Conservation (phyloP, 2,329 filamentous ascomycete genomes). For the Ophiostoma tasmaniense region DNA sequence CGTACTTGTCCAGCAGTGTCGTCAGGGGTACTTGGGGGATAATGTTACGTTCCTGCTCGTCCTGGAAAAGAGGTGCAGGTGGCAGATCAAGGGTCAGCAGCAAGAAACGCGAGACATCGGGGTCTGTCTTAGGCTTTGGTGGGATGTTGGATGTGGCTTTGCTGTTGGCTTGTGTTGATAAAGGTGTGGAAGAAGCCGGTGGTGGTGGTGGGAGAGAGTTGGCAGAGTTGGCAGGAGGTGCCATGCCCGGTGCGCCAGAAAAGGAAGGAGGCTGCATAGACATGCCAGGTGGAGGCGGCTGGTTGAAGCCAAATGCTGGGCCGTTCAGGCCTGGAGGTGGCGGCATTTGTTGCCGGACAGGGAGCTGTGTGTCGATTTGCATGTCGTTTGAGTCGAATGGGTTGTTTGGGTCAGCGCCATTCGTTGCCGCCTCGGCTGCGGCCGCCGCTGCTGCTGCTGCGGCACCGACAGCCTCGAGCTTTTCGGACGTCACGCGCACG, state of each 20-base stretch:
- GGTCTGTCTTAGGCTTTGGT: conserved; percentile 56
- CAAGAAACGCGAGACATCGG: conserved; percentile 68
- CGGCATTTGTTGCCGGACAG: conserved; percentile 4
- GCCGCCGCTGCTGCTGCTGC: conserved; percentile 16
- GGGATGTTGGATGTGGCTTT: background rate
- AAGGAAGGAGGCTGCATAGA: conserved; percentile 3
- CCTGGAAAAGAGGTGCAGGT: conserved; percentile 87
- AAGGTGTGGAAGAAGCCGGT: background rate
- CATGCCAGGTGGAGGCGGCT: conserved; percentile 6
- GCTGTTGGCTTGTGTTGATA: background rate
- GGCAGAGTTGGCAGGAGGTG: background rate
- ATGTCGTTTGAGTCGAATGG: conserved; percentile 14
- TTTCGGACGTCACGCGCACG: conserved; percentile 82
- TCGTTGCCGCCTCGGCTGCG: conserved; percentile 8
- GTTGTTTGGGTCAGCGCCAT: background rate
- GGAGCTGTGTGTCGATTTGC: conserved; percentile 15
- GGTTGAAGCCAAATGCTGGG: conserved; percentile 4
- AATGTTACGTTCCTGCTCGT: conserved; percentile 88
- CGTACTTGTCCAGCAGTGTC: conserved; percentile 82
- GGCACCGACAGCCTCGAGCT: conserved; percentile 20
- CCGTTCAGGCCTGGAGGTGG: conserved; percentile 14
- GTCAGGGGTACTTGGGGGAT: conserved; percentile 86
- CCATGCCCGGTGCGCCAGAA: background rate
- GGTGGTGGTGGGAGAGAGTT: conserved; percentile 7
- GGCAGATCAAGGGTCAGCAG: conserved; percentile 91